phyloP scores from a whole-genome alignment of 2,329 filamentous ascomycete species.

The Neofusicoccum kwambonambiense region DNA sequence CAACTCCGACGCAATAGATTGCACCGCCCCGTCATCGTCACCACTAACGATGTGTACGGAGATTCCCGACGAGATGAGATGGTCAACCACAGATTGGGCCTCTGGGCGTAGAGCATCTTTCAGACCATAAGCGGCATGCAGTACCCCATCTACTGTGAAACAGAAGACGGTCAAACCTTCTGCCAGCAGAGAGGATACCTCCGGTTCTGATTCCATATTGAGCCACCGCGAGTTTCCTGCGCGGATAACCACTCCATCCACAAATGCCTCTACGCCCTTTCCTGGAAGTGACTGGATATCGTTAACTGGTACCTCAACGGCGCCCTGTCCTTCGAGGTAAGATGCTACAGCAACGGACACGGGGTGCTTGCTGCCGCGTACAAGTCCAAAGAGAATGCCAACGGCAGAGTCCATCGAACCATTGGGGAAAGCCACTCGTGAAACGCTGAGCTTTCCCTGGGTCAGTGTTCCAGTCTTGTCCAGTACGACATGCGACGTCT shows the following conservation, averaged over 20 bases:
- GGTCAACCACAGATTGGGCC: slow-evolving; percentile 51
- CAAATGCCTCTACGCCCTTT: slow-evolving; percentile 1
- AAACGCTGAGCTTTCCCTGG: slow-evolving; percentile 50
- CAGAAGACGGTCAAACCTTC: slow-evolving; percentile 29
- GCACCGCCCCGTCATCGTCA: slow-evolving; percentile 52
- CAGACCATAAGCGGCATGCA: slow-evolving; percentile 53
- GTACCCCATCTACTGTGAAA: slow-evolving; percentile 47
- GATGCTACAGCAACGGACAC: not conserved
- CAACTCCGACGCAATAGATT: slow-evolving; percentile 43
- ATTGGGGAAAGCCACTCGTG: slow-evolving; percentile 17
- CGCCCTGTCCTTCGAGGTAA: not conserved
- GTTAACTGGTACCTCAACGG: not conserved
- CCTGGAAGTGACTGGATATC: slow-evolving; percentile 4
- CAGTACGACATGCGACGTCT: slow-evolving; percentile 67
- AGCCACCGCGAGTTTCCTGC: slow-evolving; percentile 13
- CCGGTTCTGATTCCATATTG: not conserved
- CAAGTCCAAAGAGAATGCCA: slow-evolving; percentile 38
- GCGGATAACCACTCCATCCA: not conserved
- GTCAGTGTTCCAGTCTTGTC: slow-evolving; percentile 82
- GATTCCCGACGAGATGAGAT: slow-evolving; percentile 51
- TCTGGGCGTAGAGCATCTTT: slow-evolving; percentile 50
- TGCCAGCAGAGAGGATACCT: not conserved
- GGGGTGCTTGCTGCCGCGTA: slow-evolving; percentile 31
- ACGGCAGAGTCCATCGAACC: slow-evolving; percentile 21
- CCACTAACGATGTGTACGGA: slow-evolving; percentile 57